Evolutionary conservation across 2,329 filamentous ascomycete genomes (phyloP), one percentile per base, ranked within the genome.

Genomic region (Aspergillus luchuensis): DNA sequence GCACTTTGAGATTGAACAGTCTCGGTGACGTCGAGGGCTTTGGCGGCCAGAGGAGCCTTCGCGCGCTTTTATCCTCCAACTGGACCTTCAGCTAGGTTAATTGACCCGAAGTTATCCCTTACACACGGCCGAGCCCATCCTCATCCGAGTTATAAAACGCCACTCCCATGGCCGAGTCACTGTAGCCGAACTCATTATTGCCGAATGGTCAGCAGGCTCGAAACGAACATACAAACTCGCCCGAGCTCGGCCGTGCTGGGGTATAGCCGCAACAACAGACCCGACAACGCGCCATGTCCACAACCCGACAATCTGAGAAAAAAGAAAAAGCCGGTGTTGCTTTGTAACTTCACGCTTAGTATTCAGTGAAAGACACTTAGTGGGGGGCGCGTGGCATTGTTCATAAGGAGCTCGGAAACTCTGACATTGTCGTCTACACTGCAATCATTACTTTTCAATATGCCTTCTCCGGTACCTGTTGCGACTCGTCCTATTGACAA

Each of bases 401-500:
- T 56, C 41, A 56, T 33, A 56, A 56, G 53, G 13, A 47, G 53
- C 47, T n/a, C 25, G 4, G 10, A n/a, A 17, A 4, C 47, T 8
- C 25, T 30, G n/a, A 0, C 28, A 17, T 17, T 8, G 4, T 15
- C 7, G n/a, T 15, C 51, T 17, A 25, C 19, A 17, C 8, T 19
- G 39, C 8, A 5, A 55, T 21, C 53, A 21, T 11, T 28, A 28
- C 33, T 39, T 19, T 28, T n/a, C 25, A 36, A 41, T n/a, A 56
- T 56, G 53, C 25, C 52, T 47, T 56, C 53, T 21, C 53, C 53
- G 19, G 53, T 56, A 4, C 53, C 53, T 8, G 25, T 56, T n/a
- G 39, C 39, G 28, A 56, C 53, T 23, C 53, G 53, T 33, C 53
- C 53, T 10, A 56, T 56, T 33, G 15, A 56, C 39, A 56, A 56